phyloP scores from a whole-genome alignment of 441 rosid genomes.

The Lepidium campestre region DNA sequence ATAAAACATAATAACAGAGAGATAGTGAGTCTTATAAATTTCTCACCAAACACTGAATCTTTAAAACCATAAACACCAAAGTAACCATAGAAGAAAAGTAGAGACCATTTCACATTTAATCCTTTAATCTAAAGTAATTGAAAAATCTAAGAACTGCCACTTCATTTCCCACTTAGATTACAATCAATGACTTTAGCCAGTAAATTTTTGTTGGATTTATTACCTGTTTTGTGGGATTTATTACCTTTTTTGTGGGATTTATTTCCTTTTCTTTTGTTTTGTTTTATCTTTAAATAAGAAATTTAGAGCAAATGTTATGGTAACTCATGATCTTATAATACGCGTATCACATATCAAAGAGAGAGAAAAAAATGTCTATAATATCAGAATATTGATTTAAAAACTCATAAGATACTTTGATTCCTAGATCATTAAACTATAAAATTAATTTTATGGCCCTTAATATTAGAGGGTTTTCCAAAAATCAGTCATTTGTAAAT shows the following conservation, averaged over 20 bases:
- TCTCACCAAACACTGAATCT: slow-evolving; percentile 11
- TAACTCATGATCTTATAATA: background rate
- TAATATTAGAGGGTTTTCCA: too few relatives aligned
- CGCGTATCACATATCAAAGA: too few relatives aligned
- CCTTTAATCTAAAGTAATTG: background rate
- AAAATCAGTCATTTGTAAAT: too few relatives aligned
- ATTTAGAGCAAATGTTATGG: background rate
- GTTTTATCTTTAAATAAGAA: background rate
- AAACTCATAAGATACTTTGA: too few relatives aligned
- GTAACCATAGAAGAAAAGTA: slow-evolving; percentile 11
- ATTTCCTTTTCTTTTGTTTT: background rate
- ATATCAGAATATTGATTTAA: too few relatives aligned
- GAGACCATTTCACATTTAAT: slow-evolving; percentile 24
- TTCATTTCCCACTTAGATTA: slow-evolving; percentile 1
- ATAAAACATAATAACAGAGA: background rate
- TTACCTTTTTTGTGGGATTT: background rate
- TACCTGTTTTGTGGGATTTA: background rate
- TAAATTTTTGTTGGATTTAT: background rate
- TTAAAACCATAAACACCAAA: slow-evolving; percentile 17
- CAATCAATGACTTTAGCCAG: background rate
- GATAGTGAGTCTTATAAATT: background rate
- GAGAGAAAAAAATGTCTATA: too few relatives aligned
- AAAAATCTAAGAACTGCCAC: slow-evolving; percentile 10
- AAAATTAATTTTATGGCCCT: too few relatives aligned
- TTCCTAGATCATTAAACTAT: too few relatives aligned